Conservation (phyloP, 441 rosid species). For the Dalechampia spathulata region DNA sequence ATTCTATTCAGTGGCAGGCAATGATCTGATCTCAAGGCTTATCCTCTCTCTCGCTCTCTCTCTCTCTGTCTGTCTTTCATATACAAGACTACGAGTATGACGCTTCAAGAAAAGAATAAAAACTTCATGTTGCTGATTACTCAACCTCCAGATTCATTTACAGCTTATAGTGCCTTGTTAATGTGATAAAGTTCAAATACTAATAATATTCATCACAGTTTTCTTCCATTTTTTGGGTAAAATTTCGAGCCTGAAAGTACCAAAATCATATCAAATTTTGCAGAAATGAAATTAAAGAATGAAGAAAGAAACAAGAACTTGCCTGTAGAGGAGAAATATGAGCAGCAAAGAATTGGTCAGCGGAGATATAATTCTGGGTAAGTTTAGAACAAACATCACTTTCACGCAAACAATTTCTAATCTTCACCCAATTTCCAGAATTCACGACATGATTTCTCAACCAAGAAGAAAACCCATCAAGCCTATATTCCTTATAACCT, state of each 20-base stretch:
- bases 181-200: too few relatives aligned
- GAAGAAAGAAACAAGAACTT: constrained; percentile 9
- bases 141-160: too few relatives aligned
- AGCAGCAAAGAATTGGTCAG: constrained; percentile 62
- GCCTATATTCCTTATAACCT: constrained; percentile 52
- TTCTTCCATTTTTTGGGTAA: too few relatives aligned
- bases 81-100: background rate
- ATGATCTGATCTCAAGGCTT: background rate
- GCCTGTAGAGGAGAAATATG: constrained; percentile 77
- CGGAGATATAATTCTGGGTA: constrained; percentile 35
- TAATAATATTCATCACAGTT: too few relatives aligned
- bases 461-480: constrained; percentile 73
- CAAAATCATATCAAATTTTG: too few relatives aligned
- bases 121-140: too few relatives aligned
- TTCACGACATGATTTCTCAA: constrained; percentile 47
- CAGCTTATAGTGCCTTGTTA: too few relatives aligned
- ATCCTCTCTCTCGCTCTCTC: too few relatives aligned
- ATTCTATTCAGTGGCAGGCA: background rate
- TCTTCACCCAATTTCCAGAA: constrained; percentile 49
- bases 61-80: background rate
- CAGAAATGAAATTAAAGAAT: background rate
- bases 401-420: constrained; percentile 59
- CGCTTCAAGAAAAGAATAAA: constrained; percentile 1
- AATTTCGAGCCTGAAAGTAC: too few relatives aligned
- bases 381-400: constrained; percentile 58